Evolutionary conservation across 225 moss, liverwort and hornwort species (phyloP), one percentile per base, ranked within the genome.

Genomic region (Bryum argenteum): DNA sequence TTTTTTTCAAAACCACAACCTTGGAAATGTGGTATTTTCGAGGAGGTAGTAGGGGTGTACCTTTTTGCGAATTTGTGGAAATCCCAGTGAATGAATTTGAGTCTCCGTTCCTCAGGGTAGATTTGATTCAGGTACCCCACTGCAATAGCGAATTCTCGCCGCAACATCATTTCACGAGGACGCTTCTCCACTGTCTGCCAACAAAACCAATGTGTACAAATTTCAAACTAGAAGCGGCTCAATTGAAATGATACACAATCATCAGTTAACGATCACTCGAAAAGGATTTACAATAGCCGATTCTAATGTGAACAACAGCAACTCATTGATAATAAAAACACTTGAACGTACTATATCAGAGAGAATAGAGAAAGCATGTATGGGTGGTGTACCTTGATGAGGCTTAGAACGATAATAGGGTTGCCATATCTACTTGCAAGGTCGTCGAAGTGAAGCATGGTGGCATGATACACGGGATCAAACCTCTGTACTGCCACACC

Each of bases 51-150:
- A n/a, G n/a, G n/a, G 6, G 18, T 65, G 56, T 16, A 93, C 96
- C 96, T 98, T 79, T 98, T 98, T 2, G 92, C 90, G 84, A 98
- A 98, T 78, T 98, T 98, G 77, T 98, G 97, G 24, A 92, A 98
- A 76, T 98, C 97, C 97, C 97, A 98, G 53, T 98, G 97, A 53
- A 98, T 91, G 73, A 92, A 98, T 62, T 92, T 91, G 23, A 98
- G 71, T 5, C 83, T 83, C 66, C 77, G 84, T 56, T 91, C 89
- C 80, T 94, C 94, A 2, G 82, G 69, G 61, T 91, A 82, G 16
- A 91, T 67, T 53, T 92, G 89, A 58, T 98, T 98, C 65, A 97
- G 58, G 61, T 92, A 92, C 65, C 87, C 90, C 14, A 97, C 94
- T 67, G 97, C 94, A 71, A 81, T 87, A 1, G 92, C 85, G 51